Evolutionary conservation across 202 grass and related monocot genomes (phyloP), one percentile per base, ranked within the genome.

Genomic region (Musa balbisiana): DNA sequence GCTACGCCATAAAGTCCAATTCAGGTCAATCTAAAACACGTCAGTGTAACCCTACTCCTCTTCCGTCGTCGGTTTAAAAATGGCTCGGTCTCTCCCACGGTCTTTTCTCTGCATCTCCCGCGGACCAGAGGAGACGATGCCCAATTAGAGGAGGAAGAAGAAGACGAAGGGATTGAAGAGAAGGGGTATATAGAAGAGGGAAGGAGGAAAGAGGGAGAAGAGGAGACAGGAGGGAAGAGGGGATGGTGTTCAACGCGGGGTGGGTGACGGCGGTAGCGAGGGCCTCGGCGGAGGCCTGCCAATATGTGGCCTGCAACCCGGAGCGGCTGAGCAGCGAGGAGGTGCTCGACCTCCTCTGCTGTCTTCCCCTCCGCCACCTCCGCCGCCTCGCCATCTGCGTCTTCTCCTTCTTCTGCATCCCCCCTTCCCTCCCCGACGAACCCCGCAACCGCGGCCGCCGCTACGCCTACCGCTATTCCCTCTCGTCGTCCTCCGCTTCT

Each of bases 231-330:
- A 23, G 63, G 67, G 8, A 2, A 19, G 17, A 17, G 56, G 56
- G 56, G 15, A 80, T 80, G 78, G 78, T 80, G 22, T 80, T 80
- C 69, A 56, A 53, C 22, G 62, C 55, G 21, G 29, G 33, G 78
- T 73, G 69, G 78, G 78, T 73, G 69, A 22, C n/a, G 69, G 49
- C 55, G 23, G 78, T 73, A 58, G 78, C 58, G 78, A 43, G 56
- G 69, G 43, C 54, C 11, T 80, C 78, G 58, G 78, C 78, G 68
- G 78, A 80, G 10, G 21, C 15, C 69, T 73, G 78, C 27, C 78
- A 80, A 62, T 73, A 80, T 59, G 69, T 80, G 55, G 78, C 78
- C 52, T 80, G 78, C 78, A 80, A 80, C 49, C 78, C 78, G 49
- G 78, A 80, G 69, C 55, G 69, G 29, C 19, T 80, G 69, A 62